Conservation (phyloP, 192 early-diverging fungal genomes). For the Neocallimastix lanati region DNA sequence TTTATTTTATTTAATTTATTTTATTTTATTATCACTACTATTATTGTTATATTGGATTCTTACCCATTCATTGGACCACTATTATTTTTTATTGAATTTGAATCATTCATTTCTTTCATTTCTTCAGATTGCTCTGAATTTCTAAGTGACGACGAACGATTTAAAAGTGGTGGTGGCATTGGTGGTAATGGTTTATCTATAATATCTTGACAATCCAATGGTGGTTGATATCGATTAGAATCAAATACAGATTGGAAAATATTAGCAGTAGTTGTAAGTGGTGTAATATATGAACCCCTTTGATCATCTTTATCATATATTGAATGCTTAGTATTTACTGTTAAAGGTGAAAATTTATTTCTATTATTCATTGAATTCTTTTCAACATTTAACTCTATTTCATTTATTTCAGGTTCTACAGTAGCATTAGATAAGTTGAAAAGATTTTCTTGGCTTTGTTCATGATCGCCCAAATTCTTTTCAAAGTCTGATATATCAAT, state of each 20-base stretch:
- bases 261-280: not conserved
- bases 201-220: not conserved
- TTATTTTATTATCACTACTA: too few species aligned
- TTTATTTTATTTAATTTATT: too few species aligned
- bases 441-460: not conserved
- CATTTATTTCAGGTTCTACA: not conserved
- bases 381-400: not conserved
- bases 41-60: too few species aligned
- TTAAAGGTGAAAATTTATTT: not conserved
- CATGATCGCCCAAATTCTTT: not conserved
- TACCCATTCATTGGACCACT: not conserved
- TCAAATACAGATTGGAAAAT: not conserved
- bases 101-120: not conserved
- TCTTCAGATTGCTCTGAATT: not conserved
- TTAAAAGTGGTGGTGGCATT: not conserved
- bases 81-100: not conserved
- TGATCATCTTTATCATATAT: not conserved
- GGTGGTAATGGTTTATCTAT: not conserved
- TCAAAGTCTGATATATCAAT: not conserved
- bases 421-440: not conserved
- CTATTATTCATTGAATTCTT: not conserved
- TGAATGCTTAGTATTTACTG: not conserved
- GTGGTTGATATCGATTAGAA: not conserved
- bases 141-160: not conserved
- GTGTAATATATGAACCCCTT: not conserved